Percentiles rank a stretch among this genome's conserved stretches.
Conservation (phyloP, 225 moss, liverwort and hornwort genomes). For the Pseudoscleropodium purum region DNA sequence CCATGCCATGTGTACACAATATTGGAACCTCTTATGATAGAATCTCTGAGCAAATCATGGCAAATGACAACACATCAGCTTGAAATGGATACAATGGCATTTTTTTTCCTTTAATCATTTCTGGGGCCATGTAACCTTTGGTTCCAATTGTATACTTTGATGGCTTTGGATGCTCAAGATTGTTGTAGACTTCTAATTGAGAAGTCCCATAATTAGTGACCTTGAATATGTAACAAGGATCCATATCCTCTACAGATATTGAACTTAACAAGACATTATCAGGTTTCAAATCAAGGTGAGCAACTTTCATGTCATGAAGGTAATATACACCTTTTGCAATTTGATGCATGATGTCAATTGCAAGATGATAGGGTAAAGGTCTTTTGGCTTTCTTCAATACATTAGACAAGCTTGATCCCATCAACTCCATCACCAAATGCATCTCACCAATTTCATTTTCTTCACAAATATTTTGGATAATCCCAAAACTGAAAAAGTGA, state of each 20-base stretch:
- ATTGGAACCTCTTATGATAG: not conserved
- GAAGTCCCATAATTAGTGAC: not conserved
- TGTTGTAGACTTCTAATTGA: not conserved
- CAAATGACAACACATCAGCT: not conserved
- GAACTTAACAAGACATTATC: not conserved
- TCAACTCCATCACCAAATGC: not conserved
- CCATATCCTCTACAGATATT: too few species aligned
- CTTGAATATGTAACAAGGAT: not conserved
- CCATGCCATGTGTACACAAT: accelerated
- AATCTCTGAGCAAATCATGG: not conserved
- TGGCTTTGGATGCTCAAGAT: not conserved
- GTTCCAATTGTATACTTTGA: not conserved
- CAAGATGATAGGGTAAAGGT: not conserved
- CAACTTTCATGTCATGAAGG: not conserved
- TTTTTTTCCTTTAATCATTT: not conserved
- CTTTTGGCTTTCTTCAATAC: not conserved
- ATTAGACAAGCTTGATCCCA: too few species aligned
- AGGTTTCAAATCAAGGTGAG: not conserved
- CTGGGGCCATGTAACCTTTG: accelerated
- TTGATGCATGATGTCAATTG: not conserved
- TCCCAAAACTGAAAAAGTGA: too few species aligned
- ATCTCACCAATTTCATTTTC: not conserved
- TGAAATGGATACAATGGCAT: not conserved
- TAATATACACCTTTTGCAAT: not conserved
- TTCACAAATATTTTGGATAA: too few species aligned